phyloP scores from a whole-genome alignment of 2,329 filamentous ascomycete species.

The Sclerotinia nivalis region DNA sequence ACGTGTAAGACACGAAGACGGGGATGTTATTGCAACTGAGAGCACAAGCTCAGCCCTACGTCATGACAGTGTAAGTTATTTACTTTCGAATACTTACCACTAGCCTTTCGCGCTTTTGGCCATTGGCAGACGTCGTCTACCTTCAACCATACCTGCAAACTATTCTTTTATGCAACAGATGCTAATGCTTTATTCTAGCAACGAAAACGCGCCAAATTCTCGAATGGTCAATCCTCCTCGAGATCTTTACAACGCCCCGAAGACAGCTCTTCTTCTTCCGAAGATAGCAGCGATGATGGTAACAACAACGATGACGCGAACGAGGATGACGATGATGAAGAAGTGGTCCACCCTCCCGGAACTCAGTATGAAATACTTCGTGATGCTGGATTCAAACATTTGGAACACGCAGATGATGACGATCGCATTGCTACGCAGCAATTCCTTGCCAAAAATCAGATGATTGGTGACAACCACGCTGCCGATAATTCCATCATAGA shows the following conservation, averaged over 20 bases:
- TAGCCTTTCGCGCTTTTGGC: not conserved
- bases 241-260: slow-evolving; percentile 29
- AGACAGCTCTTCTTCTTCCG: slow-evolving; percentile 32
- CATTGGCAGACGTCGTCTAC: not conserved
- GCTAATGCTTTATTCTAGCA: slow-evolving; percentile 34
- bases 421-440: slow-evolving; percentile 64
- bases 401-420: slow-evolving; percentile 57
- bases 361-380: slow-evolving; percentile 64
- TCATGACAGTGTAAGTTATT: slow-evolving; percentile 22
- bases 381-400: slow-evolving; percentile 59
- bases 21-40: slow-evolving; percentile 40
- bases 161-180: not conserved
- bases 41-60: slow-evolving; percentile 37
- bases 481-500: slow-evolving; percentile 87
- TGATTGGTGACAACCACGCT: slow-evolving; percentile 66
- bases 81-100: not conserved
- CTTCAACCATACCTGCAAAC: not conserved
- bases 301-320: slow-evolving; percentile 33
- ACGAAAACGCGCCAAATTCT: slow-evolving; percentile 47
- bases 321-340: slow-evolving; percentile 33
- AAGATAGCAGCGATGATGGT: slow-evolving; percentile 39
- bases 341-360: slow-evolving; percentile 41
- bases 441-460: slow-evolving; percentile 50
- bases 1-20: slow-evolving; percentile 42
- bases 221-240: slow-evolving; percentile 30